Conservation (phyloP, 345 rosid species). For the Streptanthus diversifolius region DNA sequence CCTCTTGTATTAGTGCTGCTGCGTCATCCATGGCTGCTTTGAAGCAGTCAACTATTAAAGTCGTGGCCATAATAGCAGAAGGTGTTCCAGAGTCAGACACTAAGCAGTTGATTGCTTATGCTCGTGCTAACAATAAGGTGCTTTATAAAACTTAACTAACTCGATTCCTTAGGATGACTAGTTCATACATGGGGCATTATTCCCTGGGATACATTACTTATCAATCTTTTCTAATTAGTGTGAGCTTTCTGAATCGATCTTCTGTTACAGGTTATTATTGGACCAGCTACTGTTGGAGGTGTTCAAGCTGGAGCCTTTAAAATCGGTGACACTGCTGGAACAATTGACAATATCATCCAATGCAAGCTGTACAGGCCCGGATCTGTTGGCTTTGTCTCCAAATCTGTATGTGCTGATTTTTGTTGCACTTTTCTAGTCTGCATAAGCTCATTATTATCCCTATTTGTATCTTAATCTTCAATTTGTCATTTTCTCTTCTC, state of each 20-base stretch:
- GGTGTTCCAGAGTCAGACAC: slow-evolving; percentile 98
- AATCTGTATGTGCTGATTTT: slow-evolving; percentile 60
- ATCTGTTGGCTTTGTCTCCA: slow-evolving; percentile 96
- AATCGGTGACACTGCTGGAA: slow-evolving; percentile 99
- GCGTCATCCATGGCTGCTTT: slow-evolving; percentile 95
- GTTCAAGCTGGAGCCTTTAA: slow-evolving; percentile 98
- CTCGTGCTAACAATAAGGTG: slow-evolving; percentile 94
- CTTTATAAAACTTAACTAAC: background rate
- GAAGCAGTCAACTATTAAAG: slow-evolving; percentile 91
- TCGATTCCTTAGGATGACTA: background rate
- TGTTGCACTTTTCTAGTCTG: slow-evolving; percentile 3
- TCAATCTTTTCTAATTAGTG: background rate
- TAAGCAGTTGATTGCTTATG: slow-evolving; percentile 85
- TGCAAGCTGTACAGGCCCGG: slow-evolving; percentile 98
- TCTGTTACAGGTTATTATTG: slow-evolving; percentile 76
- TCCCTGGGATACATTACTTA: background rate
- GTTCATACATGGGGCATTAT: background rate
- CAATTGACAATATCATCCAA: slow-evolving; percentile 82
- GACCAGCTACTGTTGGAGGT: slow-evolving; percentile 99
- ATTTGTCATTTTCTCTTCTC: background rate
- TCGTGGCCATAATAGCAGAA: slow-evolving; percentile 96
- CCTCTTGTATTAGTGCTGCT: slow-evolving; percentile 66
- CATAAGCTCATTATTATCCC: background rate
- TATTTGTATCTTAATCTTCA: background rate
- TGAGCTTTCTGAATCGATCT: background rate